phyloP scores from a whole-genome alignment of 768 basidiomycete genomes.

The Pulveroboletus sp. region DNA sequence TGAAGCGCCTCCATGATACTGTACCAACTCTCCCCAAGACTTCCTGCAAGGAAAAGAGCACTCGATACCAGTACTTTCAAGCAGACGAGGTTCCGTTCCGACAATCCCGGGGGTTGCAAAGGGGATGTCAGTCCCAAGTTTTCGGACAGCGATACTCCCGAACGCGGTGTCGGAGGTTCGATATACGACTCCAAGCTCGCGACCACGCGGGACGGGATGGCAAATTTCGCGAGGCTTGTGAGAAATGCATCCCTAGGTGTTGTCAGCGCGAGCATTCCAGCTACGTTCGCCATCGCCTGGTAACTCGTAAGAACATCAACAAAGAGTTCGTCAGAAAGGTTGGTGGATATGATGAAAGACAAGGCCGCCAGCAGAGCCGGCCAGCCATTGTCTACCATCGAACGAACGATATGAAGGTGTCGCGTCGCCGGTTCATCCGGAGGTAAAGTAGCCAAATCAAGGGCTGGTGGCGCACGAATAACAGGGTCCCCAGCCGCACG shows the following conservation, averaged over 20 bases:
- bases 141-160: slow-evolving; percentile 56
- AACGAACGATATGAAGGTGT: slow-evolving; percentile 60
- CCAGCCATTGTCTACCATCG: slow-evolving; percentile 87
- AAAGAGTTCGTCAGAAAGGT: slow-evolving; percentile 89
- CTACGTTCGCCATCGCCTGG: slow-evolving; percentile 80
- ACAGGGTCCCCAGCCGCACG: slow-evolving; percentile 58
- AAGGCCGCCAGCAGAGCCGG: slow-evolving; percentile 87
- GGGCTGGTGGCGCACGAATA: slow-evolving; percentile 66
- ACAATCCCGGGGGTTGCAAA: slow-evolving; percentile 64
- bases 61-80: slow-evolving; percentile 76
- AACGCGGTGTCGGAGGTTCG: slow-evolving; percentile 56
- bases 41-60: slow-evolving; percentile 77
- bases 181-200: slow-evolving; percentile 66
- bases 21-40: slow-evolving; percentile 90
- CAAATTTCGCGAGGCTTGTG: slow-evolving; percentile 82
- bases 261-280: slow-evolving; percentile 79
- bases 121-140: slow-evolving; percentile 57
- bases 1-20: slow-evolving; percentile 85
- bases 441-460: slow-evolving; percentile 56
- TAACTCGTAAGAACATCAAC: slow-evolving; percentile 78
- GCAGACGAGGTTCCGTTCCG: slow-evolving; percentile 88
- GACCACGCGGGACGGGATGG: slow-evolving; percentile 87
- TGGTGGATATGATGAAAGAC: slow-evolving; percentile 85
- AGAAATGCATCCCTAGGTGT: slow-evolving; percentile 95
- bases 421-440: slow-evolving; percentile 48